These are phyloP conservation scores for Boletus tomentosulus DNA, from an alignment of 768 basidiomycete genomes.

Conservation along the genomic window DNA sequence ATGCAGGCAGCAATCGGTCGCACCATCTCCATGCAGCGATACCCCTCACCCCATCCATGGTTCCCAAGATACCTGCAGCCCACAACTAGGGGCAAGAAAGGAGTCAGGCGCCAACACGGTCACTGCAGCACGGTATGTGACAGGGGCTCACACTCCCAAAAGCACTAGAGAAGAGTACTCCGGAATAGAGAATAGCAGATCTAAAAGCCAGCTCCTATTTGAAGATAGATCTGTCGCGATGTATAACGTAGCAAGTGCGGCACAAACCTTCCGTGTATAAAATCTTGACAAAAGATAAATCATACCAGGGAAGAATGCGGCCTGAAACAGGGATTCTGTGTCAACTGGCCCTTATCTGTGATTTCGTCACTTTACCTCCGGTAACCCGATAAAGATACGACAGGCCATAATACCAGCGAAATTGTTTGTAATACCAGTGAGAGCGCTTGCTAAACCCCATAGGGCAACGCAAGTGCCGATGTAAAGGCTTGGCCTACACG, in stretches of 20 bases:
- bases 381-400: slow-evolving; percentile 59
- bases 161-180: slow-evolving; percentile 58
- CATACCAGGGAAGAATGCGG: slow-evolving; percentile 62
- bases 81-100: slow-evolving; percentile 42
- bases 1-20: slow-evolving; percentile 1
- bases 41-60: slow-evolving; percentile 64
- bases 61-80: slow-evolving; percentile 66
- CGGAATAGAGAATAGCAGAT: slow-evolving; percentile 55
- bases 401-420: slow-evolving; percentile 55
- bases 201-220: slow-evolving; percentile 59
- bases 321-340: slow-evolving; percentile 23
- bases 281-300: slow-evolving; percentile 32
- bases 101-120: background rate
- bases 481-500: slow-evolving; percentile 53
- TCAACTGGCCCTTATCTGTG: background rate
- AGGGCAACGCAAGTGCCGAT: slow-evolving; percentile 56
- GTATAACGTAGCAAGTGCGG: background rate
- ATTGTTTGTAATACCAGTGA: slow-evolving; percentile 58
- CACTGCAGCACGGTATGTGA: background rate
- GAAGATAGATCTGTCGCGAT: background rate
- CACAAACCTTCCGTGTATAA: slow-evolving; percentile 20
- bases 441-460: slow-evolving; percentile 61
- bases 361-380: slow-evolving; percentile 39
- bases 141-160: slow-evolving; percentile 52
- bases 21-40: slow-evolving; percentile 72